Base-by-base conservation (phyloP, 768 basidiomycete genomes). In the Polyporus arcularius region DNA sequence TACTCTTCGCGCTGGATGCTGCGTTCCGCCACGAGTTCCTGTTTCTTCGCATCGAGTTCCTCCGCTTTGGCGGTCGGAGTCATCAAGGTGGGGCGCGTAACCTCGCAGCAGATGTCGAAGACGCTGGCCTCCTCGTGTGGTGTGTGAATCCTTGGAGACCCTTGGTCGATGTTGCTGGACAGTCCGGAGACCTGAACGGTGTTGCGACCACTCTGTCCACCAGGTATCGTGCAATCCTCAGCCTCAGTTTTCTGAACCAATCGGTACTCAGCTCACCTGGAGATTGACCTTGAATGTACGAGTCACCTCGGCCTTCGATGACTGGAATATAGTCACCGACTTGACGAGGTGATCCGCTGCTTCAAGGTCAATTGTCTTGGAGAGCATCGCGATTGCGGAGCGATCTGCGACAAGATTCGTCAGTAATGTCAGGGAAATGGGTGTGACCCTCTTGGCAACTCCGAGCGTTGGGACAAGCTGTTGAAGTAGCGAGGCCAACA, bases 241-340 rank as follows among this genome's bases (percentile, higher is more conserved):
- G 52, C 18, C n/a, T 40, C 7, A 3, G 35, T 5, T 2, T 31
- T 31, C 5, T 15, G 5, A 12, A 31, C 21, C 21, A 26, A 26
- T 1, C 21, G 9, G 38, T 28, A 16, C 35, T 35, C 35, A 35
- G 11, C 38, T 40, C 28, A 85, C 85, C 76, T 82, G 70, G 14
- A 87, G 77, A 11, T 77, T 70, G 4, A 85, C 53, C 0, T 73
- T 60, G 70, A 86, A 85, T 0, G 73, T 73, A 7, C 85, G 79
- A 45, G 83, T 80, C 21, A 87, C 72, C 65, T 87, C 83, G 1
- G 85, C 85, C 58, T 78, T 82, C 54, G 73, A 73, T 9, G 82
- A 82, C 69, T 81, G 83, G 72, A 83, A 84, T 35, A 87, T 75
- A 0, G 83, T 84, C 1, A 84, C 82, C 10, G 82, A 80, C 59